These are phyloP conservation scores for Trichoderma harzianum DNA, from an alignment of 2,329 filamentous ascomycete species.

Conservation along the genomic window DNA sequence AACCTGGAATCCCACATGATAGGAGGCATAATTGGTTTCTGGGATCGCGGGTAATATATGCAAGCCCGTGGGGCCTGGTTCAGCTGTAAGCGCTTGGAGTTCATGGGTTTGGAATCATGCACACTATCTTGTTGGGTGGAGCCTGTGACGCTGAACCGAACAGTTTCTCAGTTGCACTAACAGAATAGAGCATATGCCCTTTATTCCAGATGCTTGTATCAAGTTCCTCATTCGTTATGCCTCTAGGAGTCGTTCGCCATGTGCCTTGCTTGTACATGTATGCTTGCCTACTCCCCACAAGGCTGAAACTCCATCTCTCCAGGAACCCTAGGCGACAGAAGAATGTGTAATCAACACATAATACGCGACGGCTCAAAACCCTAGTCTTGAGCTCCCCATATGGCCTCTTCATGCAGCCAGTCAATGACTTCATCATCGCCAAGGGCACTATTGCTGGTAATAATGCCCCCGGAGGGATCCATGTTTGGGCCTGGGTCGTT, in stretches of 20 bases:
- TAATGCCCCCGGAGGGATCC: background rate
- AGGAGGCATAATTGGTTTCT: background rate
- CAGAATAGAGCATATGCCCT: background rate
- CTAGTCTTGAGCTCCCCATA: conserved; percentile 6
- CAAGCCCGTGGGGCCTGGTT: conserved; percentile 11
- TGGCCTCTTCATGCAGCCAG: conserved; percentile 3
- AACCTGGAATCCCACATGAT: background rate
- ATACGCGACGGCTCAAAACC: background rate
- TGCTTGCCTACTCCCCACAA: background rate
- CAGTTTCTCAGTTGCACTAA: background rate
- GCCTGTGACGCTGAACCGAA: background rate
- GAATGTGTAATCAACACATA: background rate
- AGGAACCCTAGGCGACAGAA: background rate
- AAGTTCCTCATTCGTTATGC: background rate
- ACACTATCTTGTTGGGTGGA: background rate
- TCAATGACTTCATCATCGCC: conserved; percentile 2
- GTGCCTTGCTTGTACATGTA: background rate
- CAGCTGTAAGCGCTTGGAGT: conserved; percentile 14
- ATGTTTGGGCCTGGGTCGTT: conserved; percentile 12
- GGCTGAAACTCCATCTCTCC: background rate
- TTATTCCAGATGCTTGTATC: background rate
- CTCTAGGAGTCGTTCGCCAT: background rate
- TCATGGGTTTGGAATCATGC: conserved; percentile 14
- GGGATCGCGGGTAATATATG: conserved; percentile 3
- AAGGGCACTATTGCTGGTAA: background rate